Evolutionary conservation across 768 basidiomycete genomes (phyloP).

Genomic region (Xanthoconium stramineum): DNA sequence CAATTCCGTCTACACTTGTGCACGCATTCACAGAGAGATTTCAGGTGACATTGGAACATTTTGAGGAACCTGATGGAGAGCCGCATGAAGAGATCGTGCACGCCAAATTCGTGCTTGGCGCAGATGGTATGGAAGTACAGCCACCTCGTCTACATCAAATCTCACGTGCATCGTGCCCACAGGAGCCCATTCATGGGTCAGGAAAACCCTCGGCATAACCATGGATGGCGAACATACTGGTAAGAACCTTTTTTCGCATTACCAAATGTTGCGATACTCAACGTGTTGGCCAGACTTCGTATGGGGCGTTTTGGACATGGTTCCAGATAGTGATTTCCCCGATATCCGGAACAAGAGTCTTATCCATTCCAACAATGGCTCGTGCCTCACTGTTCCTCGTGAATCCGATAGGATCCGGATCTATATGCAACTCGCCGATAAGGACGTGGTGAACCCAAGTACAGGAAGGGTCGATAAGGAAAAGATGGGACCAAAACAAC

Average conservation of each 20-base stretch:
- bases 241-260: constrained; percentile 4
- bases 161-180: constrained; percentile 4
- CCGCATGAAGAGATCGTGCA: constrained; percentile 51
- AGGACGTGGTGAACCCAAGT: constrained; percentile 32
- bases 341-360: constrained; percentile 48
- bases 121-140: constrained; percentile 51
- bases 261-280: not conserved
- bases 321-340: constrained; percentile 51
- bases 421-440: constrained; percentile 49
- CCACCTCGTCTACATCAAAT: not conserved
- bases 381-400: constrained; percentile 51
- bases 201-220: constrained; percentile 57
- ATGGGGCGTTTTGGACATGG: constrained; percentile 46
- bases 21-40: not conserved
- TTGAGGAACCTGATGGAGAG: constrained; percentile 30
- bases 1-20: not conserved
- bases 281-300: constrained; percentile 30
- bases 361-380: constrained; percentile 50
- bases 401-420: constrained; percentile 46
- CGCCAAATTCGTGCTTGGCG: constrained; percentile 74
- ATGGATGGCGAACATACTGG: constrained; percentile 76
- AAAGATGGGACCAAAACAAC: constrained; percentile 35
- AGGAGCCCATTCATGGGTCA: constrained; percentile 85
- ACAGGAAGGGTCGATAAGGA: constrained; percentile 43
- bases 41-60: constrained; percentile 21